phyloP scores from a whole-genome alignment of 495 filamentous ascomycete species.

The Recurvomyces mirabilis region DNA sequence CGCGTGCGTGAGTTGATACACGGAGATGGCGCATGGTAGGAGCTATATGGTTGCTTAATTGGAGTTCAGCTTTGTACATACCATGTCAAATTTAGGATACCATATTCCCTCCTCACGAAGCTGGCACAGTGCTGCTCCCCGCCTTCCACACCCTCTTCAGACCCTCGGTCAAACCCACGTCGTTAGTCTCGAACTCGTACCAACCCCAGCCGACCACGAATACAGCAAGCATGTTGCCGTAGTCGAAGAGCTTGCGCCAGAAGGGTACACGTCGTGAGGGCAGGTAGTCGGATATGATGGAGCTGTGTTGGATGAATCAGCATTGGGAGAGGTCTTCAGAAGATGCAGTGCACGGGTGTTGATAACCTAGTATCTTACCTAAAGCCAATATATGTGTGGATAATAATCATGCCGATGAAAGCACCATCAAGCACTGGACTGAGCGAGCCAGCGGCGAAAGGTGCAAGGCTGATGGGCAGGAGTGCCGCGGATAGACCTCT shows the following conservation, averaged over 20 bases:
- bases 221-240: constrained; percentile 69
- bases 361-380: too few relatives aligned
- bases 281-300: constrained; percentile 82
- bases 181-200: constrained; percentile 99
- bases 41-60: too few relatives aligned
- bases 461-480: constrained; percentile 75
- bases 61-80: too few relatives aligned
- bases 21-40: too few relatives aligned
- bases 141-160: constrained; percentile 80
- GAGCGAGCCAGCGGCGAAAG: constrained; percentile 81
- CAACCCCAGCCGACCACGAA: constrained; percentile 73
- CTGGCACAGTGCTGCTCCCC: not conserved
- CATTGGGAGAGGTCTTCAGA: not conserved
- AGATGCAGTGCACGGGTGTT: not conserved
- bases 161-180: constrained; percentile 85
- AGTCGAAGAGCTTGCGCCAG: constrained; percentile 50
- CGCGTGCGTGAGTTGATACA: too few relatives aligned
- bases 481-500: constrained; percentile 64
- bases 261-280: constrained; percentile 60
- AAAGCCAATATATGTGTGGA: constrained; percentile 94
- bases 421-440: constrained; percentile 81
- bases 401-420: constrained; percentile 69
- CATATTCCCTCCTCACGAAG: too few relatives aligned
- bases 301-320: constrained; percentile 31
- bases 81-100: too few relatives aligned